Base-by-base conservation (phyloP, 129 eudicot genomes). In the Ambrosia trifida region DNA sequence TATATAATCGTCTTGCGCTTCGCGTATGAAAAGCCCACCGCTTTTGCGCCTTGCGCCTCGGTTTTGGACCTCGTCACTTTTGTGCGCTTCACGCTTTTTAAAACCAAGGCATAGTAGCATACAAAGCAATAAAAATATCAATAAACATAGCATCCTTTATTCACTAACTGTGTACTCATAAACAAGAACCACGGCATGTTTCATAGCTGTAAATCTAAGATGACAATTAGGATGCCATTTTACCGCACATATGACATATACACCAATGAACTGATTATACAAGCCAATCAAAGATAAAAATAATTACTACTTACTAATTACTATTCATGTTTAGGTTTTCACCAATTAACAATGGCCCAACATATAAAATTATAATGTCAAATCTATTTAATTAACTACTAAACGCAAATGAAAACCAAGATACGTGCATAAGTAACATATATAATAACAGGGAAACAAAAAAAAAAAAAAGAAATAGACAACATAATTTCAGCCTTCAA, bases 251-350 rank as follows among this genome's bases (percentile, higher is more conserved):
- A 72, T 32, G 49, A 28, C 61, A 45, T 13, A 72, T 17, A 62
- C 35, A 13, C 43, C 57, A 30, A 31, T 32, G 70, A 64, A 51
- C 30, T 14, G 19, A 36, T 36, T 47, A 19, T 64, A 35, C 41
- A 74, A 33, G 50, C 18, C 53, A 47, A 10, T 64, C 43, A 31
- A 45, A 51, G 46, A 59, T 59, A 9, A 62, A 49, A 50, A 47
- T 6, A 74, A 44, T 52, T 12, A 28, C n/a, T n/a, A n/a, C n/a
- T n/a, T n/a, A n/a, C n/a, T n/a, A n/a, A n/a, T n/a, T n/a, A n/a
- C 30, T 13, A 41, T 30, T 75, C 45, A n/a, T 30, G 72, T 17
- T 74, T 38, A 51, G 18, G 57, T 73, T 73, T 19, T 49, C 72
- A 64, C 40, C 44, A 64, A 20, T 20, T 65, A 50, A 49, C 9